Percentiles rank a stretch among this genome's conserved stretches.
These are phyloP conservation scores for Polygonum maritimum DNA, from an alignment of 148 eudicot species.

Conservation along the genomic window DNA sequence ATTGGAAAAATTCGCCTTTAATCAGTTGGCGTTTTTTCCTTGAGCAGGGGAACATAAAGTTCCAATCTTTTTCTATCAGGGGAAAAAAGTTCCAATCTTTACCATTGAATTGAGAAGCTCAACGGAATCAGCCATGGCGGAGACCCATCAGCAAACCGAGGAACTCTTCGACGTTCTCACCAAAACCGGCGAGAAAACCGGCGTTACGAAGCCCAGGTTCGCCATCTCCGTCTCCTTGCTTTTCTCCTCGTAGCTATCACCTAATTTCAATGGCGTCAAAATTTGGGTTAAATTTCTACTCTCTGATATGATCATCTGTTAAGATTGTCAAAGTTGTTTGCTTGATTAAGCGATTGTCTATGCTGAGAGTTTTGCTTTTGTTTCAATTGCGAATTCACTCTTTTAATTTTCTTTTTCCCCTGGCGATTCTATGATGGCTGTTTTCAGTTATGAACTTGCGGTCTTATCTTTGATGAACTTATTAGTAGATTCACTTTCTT, in stretches of 20 bases:
- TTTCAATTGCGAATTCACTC: background rate
- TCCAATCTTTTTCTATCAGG: no score
- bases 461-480: background rate
- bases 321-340: background rate
- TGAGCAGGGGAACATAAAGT: no score
- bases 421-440: background rate
- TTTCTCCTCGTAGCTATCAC: background rate
- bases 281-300: background rate
- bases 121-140: conserved; percentile 20
- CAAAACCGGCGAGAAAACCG: conserved; percentile 39
- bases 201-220: conserved; percentile 43
- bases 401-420: background rate
- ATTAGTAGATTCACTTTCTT: background rate
- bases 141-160: conserved; percentile 10
- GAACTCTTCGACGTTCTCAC: conserved; percentile 50
- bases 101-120: background rate
- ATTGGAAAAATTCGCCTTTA: background rate
- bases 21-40: background rate
- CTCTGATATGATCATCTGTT: background rate
- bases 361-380: background rate
- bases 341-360: background rate
- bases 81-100: background rate
- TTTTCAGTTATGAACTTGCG: background rate
- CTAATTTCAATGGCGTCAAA: background rate
- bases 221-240: background rate